Conservation (phyloP, 495 filamentous ascomycete genomes). For the Paragyromitra xinjiangensis region DNA sequence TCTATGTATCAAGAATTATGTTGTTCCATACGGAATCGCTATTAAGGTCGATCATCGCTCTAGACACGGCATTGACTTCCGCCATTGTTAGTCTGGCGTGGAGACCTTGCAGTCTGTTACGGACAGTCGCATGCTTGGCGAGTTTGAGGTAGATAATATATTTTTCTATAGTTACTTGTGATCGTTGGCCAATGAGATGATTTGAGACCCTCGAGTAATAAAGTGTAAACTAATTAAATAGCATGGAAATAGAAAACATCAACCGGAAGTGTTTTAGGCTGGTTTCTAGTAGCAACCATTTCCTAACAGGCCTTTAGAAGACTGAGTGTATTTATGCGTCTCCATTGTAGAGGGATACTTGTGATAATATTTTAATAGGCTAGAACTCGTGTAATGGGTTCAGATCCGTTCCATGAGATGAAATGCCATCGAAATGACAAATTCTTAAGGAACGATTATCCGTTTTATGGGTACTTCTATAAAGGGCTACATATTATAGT, state of each 20-base stretch:
- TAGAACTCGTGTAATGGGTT: not conserved
- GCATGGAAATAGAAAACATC: not conserved
- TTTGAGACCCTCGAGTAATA: not conserved
- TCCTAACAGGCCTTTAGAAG: not conserved
- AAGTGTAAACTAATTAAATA: not conserved
- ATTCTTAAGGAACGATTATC: not conserved
- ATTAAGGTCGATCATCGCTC: not conserved
- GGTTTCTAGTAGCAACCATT: not conserved
- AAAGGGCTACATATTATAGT: not conserved
- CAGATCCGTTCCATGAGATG: no score
- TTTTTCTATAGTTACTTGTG: not conserved
- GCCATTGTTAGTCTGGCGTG: not conserved
- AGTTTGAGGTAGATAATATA: not conserved
- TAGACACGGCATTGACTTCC: not conserved
- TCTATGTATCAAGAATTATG: not conserved
- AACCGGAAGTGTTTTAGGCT: no score
- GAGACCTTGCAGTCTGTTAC: not conserved
- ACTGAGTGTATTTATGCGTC: no score
- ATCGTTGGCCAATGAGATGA: not conserved
- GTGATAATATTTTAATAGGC: not conserved
- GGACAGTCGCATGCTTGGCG: not conserved
- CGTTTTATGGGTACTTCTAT: not conserved
- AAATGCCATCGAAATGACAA: not conserved
- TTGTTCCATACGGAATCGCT: not conserved
- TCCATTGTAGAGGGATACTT: no score